These are phyloP conservation scores for Tolypocladium pustulatum DNA, from an alignment of 2,329 filamentous ascomycete genomes.

Conservation along the genomic window DNA sequence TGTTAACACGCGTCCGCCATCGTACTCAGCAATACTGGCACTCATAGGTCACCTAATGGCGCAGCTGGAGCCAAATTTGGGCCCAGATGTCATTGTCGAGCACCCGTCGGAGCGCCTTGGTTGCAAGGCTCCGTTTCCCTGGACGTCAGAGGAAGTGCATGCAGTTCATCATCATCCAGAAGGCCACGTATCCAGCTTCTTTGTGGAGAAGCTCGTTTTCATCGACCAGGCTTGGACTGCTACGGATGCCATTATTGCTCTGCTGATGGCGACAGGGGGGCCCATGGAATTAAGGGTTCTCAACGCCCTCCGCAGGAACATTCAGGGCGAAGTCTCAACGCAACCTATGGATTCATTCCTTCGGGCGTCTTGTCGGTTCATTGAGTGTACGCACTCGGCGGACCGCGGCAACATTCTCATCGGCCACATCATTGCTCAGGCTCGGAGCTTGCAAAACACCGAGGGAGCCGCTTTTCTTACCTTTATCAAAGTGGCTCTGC, in stretches of 20 bases:
- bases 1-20: constrained; percentile 36
- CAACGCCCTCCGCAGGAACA: constrained; percentile 40
- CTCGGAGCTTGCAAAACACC: constrained; percentile 29
- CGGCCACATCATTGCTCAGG: constrained; percentile 32
- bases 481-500: constrained; percentile 24
- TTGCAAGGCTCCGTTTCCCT: constrained; percentile 25
- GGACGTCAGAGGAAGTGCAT: constrained; percentile 35
- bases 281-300: constrained; percentile 42
- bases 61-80: constrained; percentile 28
- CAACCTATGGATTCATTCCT: constrained; percentile 45
- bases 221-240: constrained; percentile 45
- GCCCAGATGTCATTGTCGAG: constrained; percentile 26
- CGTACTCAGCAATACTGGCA: constrained; percentile 41
- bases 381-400: constrained; percentile 26
- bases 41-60: constrained; percentile 35
- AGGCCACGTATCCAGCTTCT: constrained; percentile 30
- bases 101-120: constrained; percentile 26
- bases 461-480: constrained; percentile 40
- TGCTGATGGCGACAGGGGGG: constrained; percentile 42
- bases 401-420: constrained; percentile 28
- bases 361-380: constrained; percentile 44
- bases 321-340: constrained; percentile 32
- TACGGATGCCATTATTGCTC: constrained; percentile 45
- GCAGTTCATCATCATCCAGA: constrained; percentile 30
- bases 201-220: constrained; percentile 55